Evolutionary conservation across 352 stramenopile genomes (phyloP), one percentile per base, ranked within the genome.

Genomic region (Blastocystis sp.): DNA sequence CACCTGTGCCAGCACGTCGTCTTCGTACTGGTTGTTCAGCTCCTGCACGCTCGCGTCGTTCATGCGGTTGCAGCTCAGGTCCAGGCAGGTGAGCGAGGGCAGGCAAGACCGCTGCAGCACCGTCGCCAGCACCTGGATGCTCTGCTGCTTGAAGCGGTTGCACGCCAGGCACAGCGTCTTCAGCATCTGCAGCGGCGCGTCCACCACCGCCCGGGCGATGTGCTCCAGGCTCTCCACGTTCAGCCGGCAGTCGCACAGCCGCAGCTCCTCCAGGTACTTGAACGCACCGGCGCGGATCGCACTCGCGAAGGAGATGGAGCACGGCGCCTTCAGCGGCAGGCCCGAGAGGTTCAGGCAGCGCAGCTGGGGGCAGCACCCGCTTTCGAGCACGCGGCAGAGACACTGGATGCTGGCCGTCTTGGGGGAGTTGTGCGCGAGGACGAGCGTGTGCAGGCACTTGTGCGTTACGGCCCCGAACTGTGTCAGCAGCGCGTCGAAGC

Each of bases 1-100:
- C 43, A 93, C 89, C 59, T 90, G 90, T 88, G 74, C 38, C 53
- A 84, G 34, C 0, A 84, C 74, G 17, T 84, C 52, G 41, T 84
- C 74, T 1, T 43, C 34, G 48, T 84, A 56, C 34, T 43, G 52
- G 45, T 84, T 64, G 40, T 53, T 59, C 34, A 84, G 34, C 34
- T 84, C 52, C 45, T 84, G 52, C n/a, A 84, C 43, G 48, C 74
- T 45, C 53, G 65, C 74, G 48, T 84, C 56, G n/a, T 40, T 48
- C 9, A 84, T 53, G 1, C 69, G 67, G 53, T 84, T 84, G n/a
- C 19, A 69, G 45, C 74, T 69, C 52, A 84, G 61, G 48, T 84
- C 52, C 53, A 84, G 61, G 45, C 69, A 38, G 1, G 14, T 67
- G 2, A 84, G 74, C 10, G 74, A 84, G n/a, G 74, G 74, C 38